Conservation (phyloP, 129 eudicot genomes). For the Flaveria robusta region DNA sequence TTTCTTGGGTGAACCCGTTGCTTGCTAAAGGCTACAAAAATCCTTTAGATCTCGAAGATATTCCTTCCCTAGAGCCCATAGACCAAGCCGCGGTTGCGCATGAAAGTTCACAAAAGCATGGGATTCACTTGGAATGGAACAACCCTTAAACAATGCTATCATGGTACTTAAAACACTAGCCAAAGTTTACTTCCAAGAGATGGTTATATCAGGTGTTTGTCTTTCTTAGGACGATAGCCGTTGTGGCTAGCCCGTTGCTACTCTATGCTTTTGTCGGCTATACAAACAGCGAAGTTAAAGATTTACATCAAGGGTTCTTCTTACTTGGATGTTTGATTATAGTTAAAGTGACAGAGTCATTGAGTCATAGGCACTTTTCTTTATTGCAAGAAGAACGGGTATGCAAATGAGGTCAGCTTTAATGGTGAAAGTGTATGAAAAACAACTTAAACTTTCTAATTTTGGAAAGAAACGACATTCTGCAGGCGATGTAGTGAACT, state of each 20-base stretch:
- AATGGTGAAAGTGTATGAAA: slow-evolving; percentile 68
- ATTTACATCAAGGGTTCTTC: slow-evolving; percentile 38
- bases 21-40: slow-evolving; percentile 48
- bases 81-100: slow-evolving; percentile 53
- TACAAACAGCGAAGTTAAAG: slow-evolving; percentile 29
- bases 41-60: slow-evolving; percentile 47
- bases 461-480: slow-evolving; percentile 64
- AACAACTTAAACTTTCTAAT: slow-evolving; percentile 68
- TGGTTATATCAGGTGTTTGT: slow-evolving; percentile 42
- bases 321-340: slow-evolving; percentile 58
- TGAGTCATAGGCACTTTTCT: slow-evolving; percentile 64
- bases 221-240: slow-evolving; percentile 42
- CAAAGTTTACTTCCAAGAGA: slow-evolving; percentile 47
- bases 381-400: slow-evolving; percentile 60
- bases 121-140: slow-evolving; percentile 38
- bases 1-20: slow-evolving; percentile 61
- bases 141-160: slow-evolving; percentile 27
- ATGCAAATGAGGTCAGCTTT: slow-evolving; percentile 79
- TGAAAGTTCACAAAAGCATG: slow-evolving; percentile 42
- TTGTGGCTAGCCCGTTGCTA: slow-evolving; percentile 47
- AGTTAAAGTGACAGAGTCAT: slow-evolving; percentile 64
- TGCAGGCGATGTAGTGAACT: slow-evolving; percentile 72
- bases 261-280: slow-evolving; percentile 58
- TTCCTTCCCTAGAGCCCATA: slow-evolving; percentile 44
- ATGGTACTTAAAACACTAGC: slow-evolving; percentile 40